These are phyloP conservation scores for Metschnikowia drakensbergensis DNA, from an alignment of 805 yeast genomes.

Conservation along the genomic window DNA sequence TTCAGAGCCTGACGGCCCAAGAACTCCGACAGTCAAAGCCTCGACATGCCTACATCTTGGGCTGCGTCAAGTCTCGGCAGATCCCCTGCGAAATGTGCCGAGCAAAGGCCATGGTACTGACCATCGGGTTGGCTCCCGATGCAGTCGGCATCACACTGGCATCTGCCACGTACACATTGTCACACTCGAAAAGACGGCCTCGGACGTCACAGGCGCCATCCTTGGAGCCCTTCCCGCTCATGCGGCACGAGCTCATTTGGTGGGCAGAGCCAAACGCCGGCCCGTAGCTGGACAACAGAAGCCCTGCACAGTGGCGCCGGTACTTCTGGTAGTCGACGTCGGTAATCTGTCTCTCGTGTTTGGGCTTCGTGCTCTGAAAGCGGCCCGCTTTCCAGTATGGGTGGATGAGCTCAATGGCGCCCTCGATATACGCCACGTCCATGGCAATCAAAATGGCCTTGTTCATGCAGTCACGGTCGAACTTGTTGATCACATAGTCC, in stretches of 20 bases:
- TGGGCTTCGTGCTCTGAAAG: slow-evolving; percentile 36
- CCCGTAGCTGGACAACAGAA: slow-evolving; percentile 27
- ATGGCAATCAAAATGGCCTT: slow-evolving; percentile 38
- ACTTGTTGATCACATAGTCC: slow-evolving; percentile 39
- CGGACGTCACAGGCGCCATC: slow-evolving; percentile 42
- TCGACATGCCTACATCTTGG: background rate
- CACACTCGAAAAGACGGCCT: slow-evolving; percentile 47
- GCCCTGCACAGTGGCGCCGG: slow-evolving; percentile 28
- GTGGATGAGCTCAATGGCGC: slow-evolving; percentile 42
- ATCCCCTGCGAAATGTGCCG: slow-evolving; percentile 40
- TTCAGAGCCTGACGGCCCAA: too few relatives aligned
- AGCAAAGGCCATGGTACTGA: slow-evolving; percentile 45
- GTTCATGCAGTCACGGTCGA: slow-evolving; percentile 39
- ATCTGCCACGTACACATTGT: slow-evolving; percentile 48
- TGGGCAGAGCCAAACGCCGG: slow-evolving; percentile 46
- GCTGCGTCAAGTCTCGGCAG: slow-evolving; percentile 28
- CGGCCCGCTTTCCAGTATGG: slow-evolving; percentile 33
- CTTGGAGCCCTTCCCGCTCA: slow-evolving; percentile 44
- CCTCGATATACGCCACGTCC: slow-evolving; percentile 46
- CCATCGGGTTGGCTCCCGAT: slow-evolving; percentile 54
- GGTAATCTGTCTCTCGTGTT: slow-evolving; percentile 32
- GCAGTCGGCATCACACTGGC: slow-evolving; percentile 50
- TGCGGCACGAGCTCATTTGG: slow-evolving; percentile 51
- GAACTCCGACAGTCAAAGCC: too few relatives aligned
- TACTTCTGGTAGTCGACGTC: slow-evolving; percentile 43